Base-by-base conservation (phyloP, 2,329 filamentous ascomycete species). In the Hypoxylon sp. region DNA sequence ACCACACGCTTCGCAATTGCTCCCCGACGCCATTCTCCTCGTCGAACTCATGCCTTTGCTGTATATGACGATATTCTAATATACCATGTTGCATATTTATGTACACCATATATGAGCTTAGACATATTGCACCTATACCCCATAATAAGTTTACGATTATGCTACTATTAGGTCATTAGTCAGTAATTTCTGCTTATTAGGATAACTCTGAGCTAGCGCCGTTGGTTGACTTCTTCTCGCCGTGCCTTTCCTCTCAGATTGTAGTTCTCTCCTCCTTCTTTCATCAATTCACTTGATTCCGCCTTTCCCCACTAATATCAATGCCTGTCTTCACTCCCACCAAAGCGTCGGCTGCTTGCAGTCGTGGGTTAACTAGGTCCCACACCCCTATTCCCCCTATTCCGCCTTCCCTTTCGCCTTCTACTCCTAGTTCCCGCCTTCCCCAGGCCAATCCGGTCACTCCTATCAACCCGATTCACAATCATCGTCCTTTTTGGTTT, bases 311-410 rank as follows among this genome's bases (percentile, higher is more conserved):
- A 53, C 52, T 51, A 39, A 26, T 59, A 24, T 3, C 66, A 67
- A 71, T 71, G 69, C 54, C 52, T 17, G 19, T 44, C 4, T 47
- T 59, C 22, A 64, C 63, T 42, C 57, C 66, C 42, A 57, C 58
- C 17, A 69, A 64, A 64, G 53, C 50, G 57, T 69, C 69, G 69
- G 69, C 69, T 69, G 62, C 57, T 69, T 57, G 66, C 66, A 69
- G 69, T 71, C 69, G 69, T 71, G 69, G 69, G 69, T 50, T 69
- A 69, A 71, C 57, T 71, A 33, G 59, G 69, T 71, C 69, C 69
- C 69, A 69, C 69, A 66, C 17, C 37, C 52, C 51, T 39, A 22
- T 47, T 29, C 39, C 55, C 14, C 31, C 29, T 44, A 52, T 46
- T 26, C 44, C 44, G 4, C 48, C 22, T 53, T 57, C 54, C 39